Base-by-base conservation (phyloP, 306 rosid species). In the Macrotyloma uniflorum region DNA sequence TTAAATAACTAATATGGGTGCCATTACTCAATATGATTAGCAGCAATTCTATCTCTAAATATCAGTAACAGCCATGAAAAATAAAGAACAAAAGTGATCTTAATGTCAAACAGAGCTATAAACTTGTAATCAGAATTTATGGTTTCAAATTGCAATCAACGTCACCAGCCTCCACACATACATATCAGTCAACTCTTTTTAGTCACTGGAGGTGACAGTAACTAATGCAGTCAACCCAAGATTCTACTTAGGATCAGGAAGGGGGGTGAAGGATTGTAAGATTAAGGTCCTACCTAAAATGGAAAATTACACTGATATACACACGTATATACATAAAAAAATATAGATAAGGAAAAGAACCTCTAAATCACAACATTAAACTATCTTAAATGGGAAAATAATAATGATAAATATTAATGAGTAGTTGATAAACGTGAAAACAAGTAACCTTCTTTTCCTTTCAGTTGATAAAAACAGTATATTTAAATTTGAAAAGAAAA, bases 101-200 rank as follows among this genome's bases (percentile, higher is more conserved):
- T 40, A 72, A 64, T 32, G 24, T 61, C 6, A 50, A 19, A 57
- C 51, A 79, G 8, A 24, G 36, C 8, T 51, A 19, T 68, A 26
- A 33, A 33, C 43, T 20, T 23, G 10, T 59, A 13, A 23, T 22
- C 75, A 66, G 43, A 74, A 46, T 15, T 55, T 15, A 15, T 43
- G 51, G 45, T 66, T 59, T 51, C 71, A 74, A 74, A 20, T 54
- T 10, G 13, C 63, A 55, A 4, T 74, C 65, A 33, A 57, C 64
- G 55, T 24, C 42, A 22, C 61, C 64, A 63, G 38, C 26, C 19
- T 23, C 68, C 14, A 16, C 74, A 73, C n/a, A 73, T 23, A 57
- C 78, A 66, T 51, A 47, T 68, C 76, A 67, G 35, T 33, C 24
- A 67, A 46, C 71, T 64, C 64, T 24, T 66, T 53, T 81, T 20